Base-by-base conservation (phyloP, 768 basidiomycete genomes). In the Zangia roseola region DNA sequence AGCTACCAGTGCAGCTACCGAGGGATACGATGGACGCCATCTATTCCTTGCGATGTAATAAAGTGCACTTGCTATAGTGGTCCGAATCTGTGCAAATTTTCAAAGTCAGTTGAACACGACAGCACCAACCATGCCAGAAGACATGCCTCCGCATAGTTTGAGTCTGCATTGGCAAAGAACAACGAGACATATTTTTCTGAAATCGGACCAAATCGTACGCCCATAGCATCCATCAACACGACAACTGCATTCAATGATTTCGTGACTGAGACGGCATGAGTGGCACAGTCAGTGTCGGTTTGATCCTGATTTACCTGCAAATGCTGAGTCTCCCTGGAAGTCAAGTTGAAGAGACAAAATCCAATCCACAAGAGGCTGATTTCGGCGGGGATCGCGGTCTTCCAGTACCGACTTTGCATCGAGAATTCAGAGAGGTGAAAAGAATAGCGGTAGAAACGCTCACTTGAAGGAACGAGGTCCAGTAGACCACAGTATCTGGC, bases 321-420 rank as follows among this genome's bases (percentile, higher is more conserved):
- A 97, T 3, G 91, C 89, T 24, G 91, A 95, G 55, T 90, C 88
- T 39, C 84, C 81, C 30, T 80, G 78, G 64, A 94, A 91, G 55
- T 97, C 93, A 5, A 92, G 71, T 2, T 88, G 85, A 3, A 92
- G 74, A 17, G 79, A 72, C 26, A 88, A 61, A 48, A 93, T 81
- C 82, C 89, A 94, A 53, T 88, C 78, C 17, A 93, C 74, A 33
- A 97, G 62, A 10, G 81, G 78, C 50, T 81, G 70, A 54, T 80
- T 83, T 19, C 93, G 80, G 20, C 93, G 84, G 34, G 90, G 91
- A 70, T 97, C 93, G 21, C 87, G 79, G 47, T 84, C 79, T 49
- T 74, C 73, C 23, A 94, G 65, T 57, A 76, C 72, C 56, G 73
- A 68, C 81, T 82, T 59, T 23, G 43, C 19, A 46, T 47, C 14